Base-by-base conservation (phyloP, 805 yeast species). In the Lipomyces yamadae region DNA sequence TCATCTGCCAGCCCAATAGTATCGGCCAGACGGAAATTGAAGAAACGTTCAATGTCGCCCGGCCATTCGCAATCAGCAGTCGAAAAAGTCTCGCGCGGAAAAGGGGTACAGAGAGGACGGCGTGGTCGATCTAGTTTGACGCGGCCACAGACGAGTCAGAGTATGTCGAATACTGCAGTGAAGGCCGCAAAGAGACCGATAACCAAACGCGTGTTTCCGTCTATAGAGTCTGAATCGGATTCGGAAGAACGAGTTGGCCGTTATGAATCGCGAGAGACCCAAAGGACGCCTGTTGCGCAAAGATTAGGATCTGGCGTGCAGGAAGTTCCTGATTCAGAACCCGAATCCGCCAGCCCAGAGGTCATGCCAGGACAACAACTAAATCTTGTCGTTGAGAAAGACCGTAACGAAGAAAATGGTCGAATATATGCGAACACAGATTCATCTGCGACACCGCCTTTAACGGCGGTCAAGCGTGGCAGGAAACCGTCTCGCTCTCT, bases 271-370 rank as follows among this genome's bases (percentile, higher is more conserved):
- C 48, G n/a, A 42, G 48, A 15, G 48, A 7, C 24, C n/a, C 48
- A 42, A 24, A 42, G 6, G 48, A 42, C 1, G 48, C 48, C 48
- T 6, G 48, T 15, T 15, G n/a, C 48, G 24, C 18, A 18, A 42
- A 6, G 13, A 13, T 24, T 24, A 24, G 18, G 15, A 18, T 15
- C n/a, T 15, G 48, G 18, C 24, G 24, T 2, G n/a, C 48, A 42
- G n/a, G 48, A 42, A 24, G n/a, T 42, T 42, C 48, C 48, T 42
- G 48, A 42, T 1, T 42, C 48, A 11, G 48, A 42, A 42, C 48
- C 48, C n/a, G 48, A 42, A 42, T 42, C 48, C 48, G 18, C 24
- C 48, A 42, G 48, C n/a, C 48, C 48, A n/a, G 48, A 42, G 48
- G n/a, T 5, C 2, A 6, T 13, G 24, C 24, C 24, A 15, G 48